Conservation (phyloP, 495 filamentous ascomycete genomes). For the Trichocladium antarcticum region DNA sequence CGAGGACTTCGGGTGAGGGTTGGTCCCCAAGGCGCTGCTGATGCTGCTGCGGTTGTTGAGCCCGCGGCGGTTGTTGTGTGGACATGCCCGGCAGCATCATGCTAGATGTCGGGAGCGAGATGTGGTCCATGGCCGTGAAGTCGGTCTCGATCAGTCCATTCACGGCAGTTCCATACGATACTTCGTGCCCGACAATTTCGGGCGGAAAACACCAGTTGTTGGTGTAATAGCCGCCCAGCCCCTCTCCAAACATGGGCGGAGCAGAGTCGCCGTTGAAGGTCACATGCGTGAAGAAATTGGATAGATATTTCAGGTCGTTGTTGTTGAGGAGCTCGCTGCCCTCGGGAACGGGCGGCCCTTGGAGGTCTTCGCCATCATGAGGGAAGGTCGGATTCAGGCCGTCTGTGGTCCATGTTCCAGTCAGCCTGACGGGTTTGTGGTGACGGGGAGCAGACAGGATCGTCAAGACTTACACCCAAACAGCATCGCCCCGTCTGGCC, state of each 20-base stretch:
- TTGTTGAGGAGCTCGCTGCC: background rate
- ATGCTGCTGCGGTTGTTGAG: background rate
- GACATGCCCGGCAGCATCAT: background rate
- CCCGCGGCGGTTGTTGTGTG: background rate
- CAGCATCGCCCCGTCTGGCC: background rate
- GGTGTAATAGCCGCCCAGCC: background rate
- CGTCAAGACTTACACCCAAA: background rate
- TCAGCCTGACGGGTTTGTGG: background rate
- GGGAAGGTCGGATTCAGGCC: background rate
- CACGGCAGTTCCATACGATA: background rate
- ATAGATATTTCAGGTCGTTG: background rate
- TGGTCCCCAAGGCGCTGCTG: slow-evolving; percentile 6
- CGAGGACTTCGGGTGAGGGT: slow-evolving; percentile 38
- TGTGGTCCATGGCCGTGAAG: background rate
- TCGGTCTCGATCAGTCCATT: background rate
- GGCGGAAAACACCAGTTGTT: background rate
- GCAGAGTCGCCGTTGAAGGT: background rate
- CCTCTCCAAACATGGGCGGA: background rate
- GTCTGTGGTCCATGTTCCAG: background rate
- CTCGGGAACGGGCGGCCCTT: background rate
- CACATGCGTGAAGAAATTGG: background rate
- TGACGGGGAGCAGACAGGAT: background rate
- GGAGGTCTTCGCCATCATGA: background rate
- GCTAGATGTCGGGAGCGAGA: background rate
- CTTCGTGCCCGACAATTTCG: background rate